Evolutionary conservation across 805 yeast genomes (phyloP).

Genomic region (Teunomyces panamensis): DNA sequence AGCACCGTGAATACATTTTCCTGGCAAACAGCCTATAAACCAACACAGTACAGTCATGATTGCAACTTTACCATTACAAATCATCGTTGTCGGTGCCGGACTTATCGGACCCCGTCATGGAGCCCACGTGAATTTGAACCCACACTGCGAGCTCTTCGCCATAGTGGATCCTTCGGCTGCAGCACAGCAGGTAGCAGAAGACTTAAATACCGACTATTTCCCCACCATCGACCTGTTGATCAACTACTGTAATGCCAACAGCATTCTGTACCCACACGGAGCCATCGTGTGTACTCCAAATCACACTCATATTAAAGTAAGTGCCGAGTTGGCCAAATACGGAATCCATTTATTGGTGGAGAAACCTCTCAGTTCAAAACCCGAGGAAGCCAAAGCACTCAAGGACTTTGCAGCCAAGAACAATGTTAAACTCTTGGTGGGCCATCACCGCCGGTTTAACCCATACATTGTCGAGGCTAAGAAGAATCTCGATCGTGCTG

Average conservation of each 20-base stretch:
- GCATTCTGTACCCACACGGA: slow-evolving; percentile 31
- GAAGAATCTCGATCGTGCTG: slow-evolving; percentile 27
- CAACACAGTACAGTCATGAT: slow-evolving; percentile 6
- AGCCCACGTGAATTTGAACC: slow-evolving; percentile 16
- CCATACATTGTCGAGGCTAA: slow-evolving; percentile 40
- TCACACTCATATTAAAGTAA: slow-evolving; percentile 36
- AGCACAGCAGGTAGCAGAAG: slow-evolving; percentile 16
- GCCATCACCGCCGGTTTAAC: slow-evolving; percentile 43
- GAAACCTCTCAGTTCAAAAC: slow-evolving; percentile 37
- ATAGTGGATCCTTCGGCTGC: slow-evolving; percentile 24
- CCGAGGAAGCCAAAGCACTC: slow-evolving; percentile 32
- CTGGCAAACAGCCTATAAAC: no score
- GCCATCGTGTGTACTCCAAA: slow-evolving; percentile 43
- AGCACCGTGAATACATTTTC: not conserved
- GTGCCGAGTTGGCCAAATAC: slow-evolving; percentile 29
- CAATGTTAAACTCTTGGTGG: slow-evolving; percentile 34
- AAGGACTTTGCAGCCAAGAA: slow-evolving; percentile 22
- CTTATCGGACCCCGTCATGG: slow-evolving; percentile 30
- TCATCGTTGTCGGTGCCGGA: slow-evolving; percentile 25
- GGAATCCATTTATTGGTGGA: slow-evolving; percentile 40
- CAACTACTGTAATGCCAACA: slow-evolving; percentile 13
- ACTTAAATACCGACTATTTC: slow-evolving; percentile 17
- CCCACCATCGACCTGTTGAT: slow-evolving; percentile 17
- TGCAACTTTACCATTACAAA: slow-evolving; percentile 6
- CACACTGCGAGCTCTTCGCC: slow-evolving; percentile 20